Evolutionary conservation across 192 early-diverging fungal genomes (phyloP).

Genomic region (Coemansia pectinata): DNA sequence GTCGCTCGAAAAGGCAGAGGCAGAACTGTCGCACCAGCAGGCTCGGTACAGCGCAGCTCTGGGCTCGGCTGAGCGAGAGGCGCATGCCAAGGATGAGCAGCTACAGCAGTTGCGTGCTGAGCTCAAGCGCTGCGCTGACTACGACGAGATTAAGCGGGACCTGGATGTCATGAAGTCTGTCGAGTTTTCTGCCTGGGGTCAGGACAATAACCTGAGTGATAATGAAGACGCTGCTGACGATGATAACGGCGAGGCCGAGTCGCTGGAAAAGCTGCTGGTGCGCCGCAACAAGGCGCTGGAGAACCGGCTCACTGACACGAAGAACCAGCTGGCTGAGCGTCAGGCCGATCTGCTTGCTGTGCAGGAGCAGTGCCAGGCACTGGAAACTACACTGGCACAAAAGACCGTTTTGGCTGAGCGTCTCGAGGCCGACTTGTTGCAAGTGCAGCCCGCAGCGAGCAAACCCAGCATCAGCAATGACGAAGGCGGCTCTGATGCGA

Average conservation of each 20-base stretch:
- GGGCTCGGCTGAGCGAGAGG: slow-evolving; percentile 26
- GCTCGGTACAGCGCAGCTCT: slow-evolving; percentile 5
- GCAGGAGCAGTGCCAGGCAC: slow-evolving; percentile 32
- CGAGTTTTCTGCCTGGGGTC: slow-evolving; percentile 64
- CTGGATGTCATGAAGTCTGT: slow-evolving; percentile 71
- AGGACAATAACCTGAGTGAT: slow-evolving; percentile 36
- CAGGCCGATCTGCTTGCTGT: slow-evolving; percentile 5
- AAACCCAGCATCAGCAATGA: not conserved
- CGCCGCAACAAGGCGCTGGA: slow-evolving; percentile 83
- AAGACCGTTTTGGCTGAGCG: slow-evolving; percentile 58
- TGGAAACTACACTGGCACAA: slow-evolving; percentile 59
- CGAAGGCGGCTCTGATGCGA: not conserved
- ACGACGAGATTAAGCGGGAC: slow-evolving; percentile 84
- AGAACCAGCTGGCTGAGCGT: slow-evolving; percentile 51
- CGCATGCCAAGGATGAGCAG: slow-evolving; percentile 60
- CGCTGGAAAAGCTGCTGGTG: slow-evolving; percentile 78
- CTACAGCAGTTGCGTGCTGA: slow-evolving; percentile 55
- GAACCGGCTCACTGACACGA: slow-evolving; percentile 61
- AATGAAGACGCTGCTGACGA: slow-evolving; percentile 16
- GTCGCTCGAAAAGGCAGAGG: slow-evolving; percentile 36
- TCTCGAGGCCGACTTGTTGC: slow-evolving; percentile 33
- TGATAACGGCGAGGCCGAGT: slow-evolving; percentile 50
- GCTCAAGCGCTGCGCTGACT: slow-evolving; percentile 71
- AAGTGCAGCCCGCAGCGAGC: slow-evolving; percentile 2
- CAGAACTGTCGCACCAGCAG: slow-evolving; percentile 30